Evolutionary conservation across 352 stramenopile genomes (phyloP), one percentile per base, ranked within the genome.

Genomic region (Globisporangium mamillatum): DNA sequence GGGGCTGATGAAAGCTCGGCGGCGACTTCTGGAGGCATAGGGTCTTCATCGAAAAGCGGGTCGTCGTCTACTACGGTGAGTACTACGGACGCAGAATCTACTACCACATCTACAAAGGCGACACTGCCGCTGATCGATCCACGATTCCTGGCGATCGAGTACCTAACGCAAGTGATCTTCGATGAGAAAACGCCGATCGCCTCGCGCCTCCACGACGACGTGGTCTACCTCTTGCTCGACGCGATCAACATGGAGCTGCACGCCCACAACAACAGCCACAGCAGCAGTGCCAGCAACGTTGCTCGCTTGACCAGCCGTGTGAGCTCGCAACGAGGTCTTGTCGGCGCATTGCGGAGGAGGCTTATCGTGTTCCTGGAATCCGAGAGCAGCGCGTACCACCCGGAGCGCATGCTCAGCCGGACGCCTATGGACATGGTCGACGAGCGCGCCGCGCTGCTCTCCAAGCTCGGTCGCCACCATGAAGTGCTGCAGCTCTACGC

Each of bases 401-500:
- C 88, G 3, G 88, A 94, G 63, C 83, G 88, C 9, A 91, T 95
- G 76, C 75, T 95, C 3, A 94, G 79, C 54, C 83, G 86, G 22
- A 93, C 81, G 14, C 84, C 84, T 1, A 44, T 72, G 27, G 83
- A 93, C 53, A 93, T 95, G 86, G 74, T 95, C 18, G 84, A 93
- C 48, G 88, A 95, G 55, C 88, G 87, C 44, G 88, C 86, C 7
- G 85, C 86, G 27, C 59, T 93, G 24, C 72, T 94, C 22, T 89
- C 88, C 22, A 84, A 83, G 60, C 81, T 95, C 8, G 84, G 86
- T 18, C 80, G 86, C 27, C 88, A 95, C 65, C 77, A 90, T 60
- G 86, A 95, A 71, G 88, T 95, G 52, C 74, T 95, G 14, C 79
- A 92, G 46, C 77, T 95, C 1, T 94, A 93, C 64, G 79, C 85